phyloP scores from a whole-genome alignment of 1,284 basidiomycete species.

The Ustilago lituana region DNA sequence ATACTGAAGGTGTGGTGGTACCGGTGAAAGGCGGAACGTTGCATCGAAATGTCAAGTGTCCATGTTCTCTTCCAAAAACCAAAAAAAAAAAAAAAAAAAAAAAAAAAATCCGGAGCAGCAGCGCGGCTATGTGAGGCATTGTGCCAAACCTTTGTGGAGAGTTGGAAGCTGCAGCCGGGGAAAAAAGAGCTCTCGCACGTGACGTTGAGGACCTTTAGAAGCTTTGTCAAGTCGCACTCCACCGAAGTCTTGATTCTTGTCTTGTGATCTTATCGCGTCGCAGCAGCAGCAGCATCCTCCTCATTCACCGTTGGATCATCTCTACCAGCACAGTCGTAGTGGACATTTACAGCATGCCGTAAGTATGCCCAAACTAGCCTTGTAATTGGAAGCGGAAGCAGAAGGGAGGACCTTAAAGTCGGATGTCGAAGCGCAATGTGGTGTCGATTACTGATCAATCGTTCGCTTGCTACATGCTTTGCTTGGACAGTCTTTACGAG shows the following conservation, averaged over 20 bases:
- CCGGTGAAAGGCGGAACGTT: background rate
- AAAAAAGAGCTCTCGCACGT: slow-evolving; percentile 25
- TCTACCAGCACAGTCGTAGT: background rate
- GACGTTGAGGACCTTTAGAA: slow-evolving; percentile 6
- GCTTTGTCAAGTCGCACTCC: slow-evolving; percentile 3
- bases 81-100: background rate
- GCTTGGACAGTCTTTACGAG: slow-evolving; percentile 61
- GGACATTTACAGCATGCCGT: slow-evolving; percentile 28
- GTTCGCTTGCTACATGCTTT: background rate
- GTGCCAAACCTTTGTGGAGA: no score
- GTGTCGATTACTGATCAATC: background rate
- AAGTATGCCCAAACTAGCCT: slow-evolving; percentile 15
- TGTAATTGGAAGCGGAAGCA: no score
- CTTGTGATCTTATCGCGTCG: background rate
- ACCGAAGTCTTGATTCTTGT: background rate
- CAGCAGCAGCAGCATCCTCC: background rate
- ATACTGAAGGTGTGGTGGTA: slow-evolving; percentile 9
- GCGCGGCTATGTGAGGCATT: background rate
- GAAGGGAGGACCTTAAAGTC: no score
- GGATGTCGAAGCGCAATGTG: no score
- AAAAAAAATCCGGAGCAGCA: no score
- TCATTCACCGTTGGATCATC: slow-evolving; percentile 1
- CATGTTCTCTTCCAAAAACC: background rate
- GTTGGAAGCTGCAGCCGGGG: no score
- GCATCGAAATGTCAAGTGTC: slow-evolving; percentile 2